Base-by-base conservation (phyloP, 1,284 basidiomycete species). In the Pseudomicrostroma phylloplanum region DNA sequence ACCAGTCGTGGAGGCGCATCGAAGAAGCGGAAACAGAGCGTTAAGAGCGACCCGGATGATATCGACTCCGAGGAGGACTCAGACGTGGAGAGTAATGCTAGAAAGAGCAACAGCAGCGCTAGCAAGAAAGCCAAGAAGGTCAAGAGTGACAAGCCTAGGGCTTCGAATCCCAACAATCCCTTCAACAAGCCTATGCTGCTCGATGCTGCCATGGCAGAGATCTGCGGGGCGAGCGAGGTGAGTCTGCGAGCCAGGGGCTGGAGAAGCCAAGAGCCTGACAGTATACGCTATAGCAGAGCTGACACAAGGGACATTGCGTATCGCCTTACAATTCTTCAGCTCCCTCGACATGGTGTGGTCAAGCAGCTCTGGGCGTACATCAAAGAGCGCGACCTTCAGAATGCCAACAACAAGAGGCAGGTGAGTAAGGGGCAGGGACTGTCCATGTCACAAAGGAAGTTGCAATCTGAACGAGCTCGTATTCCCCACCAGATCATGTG, bases 341-440 rank as follows among this genome's bases (percentile, higher is more conserved):
- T 90, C 63, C 89, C 90, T 21, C 87, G 91, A 30, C 89, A 89
- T n/a, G 89, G 90, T 73, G 88, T 90, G 40, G 90, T 92, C 56
- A 92, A 92, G 79, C 85, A 86, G 64, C 80, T 92, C 3, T 92
- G 90, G 90, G 85, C 83, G 12, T 88, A 92, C 79, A 92, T 92
- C 80, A 91, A 89, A 77, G 82, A 76, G 11, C 84, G 89, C 67
- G 82, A 86, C 40, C 81, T 92, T 55, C 90, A 92, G 80, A 90
- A 92, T 75, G 89, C 90, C 2, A 77, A 76, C 7, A 89, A 92
- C 80, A 88, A 83, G 80, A 85, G 85, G 40, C 69, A 73, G 61
- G 30, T 36, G 30, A 36, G 30, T n/a, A 71, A 71, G 55, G 25
- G 65, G 25, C 48, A 3, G 2, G n/a, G 2, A 17, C 49, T 17